Evolutionary conservation across 305 asterid genomes (phyloP).

Genomic region (Caryopteris hybrid): DNA sequence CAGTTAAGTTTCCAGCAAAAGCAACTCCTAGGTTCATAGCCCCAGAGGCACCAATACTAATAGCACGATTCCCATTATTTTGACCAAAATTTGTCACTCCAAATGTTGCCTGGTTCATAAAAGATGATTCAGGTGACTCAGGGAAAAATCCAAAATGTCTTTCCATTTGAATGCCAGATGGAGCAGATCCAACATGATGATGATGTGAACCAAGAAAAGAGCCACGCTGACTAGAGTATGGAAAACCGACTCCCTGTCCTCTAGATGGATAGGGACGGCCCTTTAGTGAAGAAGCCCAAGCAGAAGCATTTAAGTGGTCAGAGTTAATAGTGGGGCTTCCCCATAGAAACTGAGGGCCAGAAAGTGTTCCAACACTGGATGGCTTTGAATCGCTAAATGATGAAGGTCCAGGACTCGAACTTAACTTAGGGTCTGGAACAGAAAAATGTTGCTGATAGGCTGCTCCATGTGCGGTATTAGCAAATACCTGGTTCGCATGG

Average conservation of each 20-base stretch:
- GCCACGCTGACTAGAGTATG: slow-evolving; percentile 51
- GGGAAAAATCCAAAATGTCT: slow-evolving; percentile 72
- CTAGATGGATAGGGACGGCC: slow-evolving; percentile 47
- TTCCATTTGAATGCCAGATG: slow-evolving; percentile 78
- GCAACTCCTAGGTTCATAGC: slow-evolving; percentile 50
- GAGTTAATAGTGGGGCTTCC: slow-evolving; percentile 76
- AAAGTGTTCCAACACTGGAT: slow-evolving; percentile 74
- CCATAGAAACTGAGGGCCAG: slow-evolving; percentile 97
- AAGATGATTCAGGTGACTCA: slow-evolving; percentile 75
- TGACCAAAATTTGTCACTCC: slow-evolving; percentile 51
- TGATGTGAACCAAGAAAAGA: slow-evolving; percentile 52
- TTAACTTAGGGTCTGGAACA: slow-evolving; percentile 43
- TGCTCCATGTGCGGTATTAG: slow-evolving; percentile 23
- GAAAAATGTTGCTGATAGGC: slow-evolving; percentile 44
- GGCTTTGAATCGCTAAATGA: slow-evolving; percentile 53
- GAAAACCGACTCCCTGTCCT: slow-evolving; percentile 46
- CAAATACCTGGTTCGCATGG: slow-evolving; percentile 25
- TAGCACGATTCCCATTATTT: slow-evolving; percentile 36
- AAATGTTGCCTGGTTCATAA: slow-evolving; percentile 45
- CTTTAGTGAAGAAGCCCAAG: slow-evolving; percentile 52
- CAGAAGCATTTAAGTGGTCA: slow-evolving; percentile 48
- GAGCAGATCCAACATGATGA: slow-evolving; percentile 91
- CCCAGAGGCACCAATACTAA: slow-evolving; percentile 45
- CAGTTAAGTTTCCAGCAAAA: slow-evolving; percentile 52
- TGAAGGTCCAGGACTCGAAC: slow-evolving; percentile 56